These are phyloP conservation scores for Lumnitzera littorea DNA, from an alignment of 345 rosid species.

Conservation along the genomic window DNA sequence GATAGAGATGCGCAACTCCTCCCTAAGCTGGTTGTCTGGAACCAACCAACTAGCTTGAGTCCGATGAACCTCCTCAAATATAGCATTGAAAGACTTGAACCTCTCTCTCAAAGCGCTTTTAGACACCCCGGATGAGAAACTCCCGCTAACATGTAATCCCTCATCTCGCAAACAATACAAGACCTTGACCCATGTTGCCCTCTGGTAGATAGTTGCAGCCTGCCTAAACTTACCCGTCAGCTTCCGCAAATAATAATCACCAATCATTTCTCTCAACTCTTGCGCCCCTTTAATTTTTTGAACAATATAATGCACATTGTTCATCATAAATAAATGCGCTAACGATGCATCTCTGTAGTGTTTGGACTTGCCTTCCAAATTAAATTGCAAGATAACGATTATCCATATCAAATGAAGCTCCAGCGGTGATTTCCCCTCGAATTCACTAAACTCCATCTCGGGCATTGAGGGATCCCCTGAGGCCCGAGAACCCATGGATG, in stretches of 20 bases:
- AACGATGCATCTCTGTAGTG: slow-evolving; percentile 70
- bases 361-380: slow-evolving; percentile 76
- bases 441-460: slow-evolving; percentile 66
- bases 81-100: slow-evolving; percentile 81
- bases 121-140: slow-evolving; percentile 85
- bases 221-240: slow-evolving; percentile 68
- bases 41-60: slow-evolving; percentile 73
- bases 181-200: slow-evolving; percentile 81
- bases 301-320: slow-evolving; percentile 83
- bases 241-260: slow-evolving; percentile 72
- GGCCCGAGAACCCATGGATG: slow-evolving; percentile 63
- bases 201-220: slow-evolving; percentile 73
- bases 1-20: slow-evolving; percentile 84
- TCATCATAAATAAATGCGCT: slow-evolving; percentile 78
- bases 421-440: slow-evolving; percentile 62
- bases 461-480: slow-evolving; percentile 64
- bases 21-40: slow-evolving; percentile 78
- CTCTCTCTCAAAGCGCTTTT: slow-evolving; percentile 75
- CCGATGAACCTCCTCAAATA: slow-evolving; percentile 90
- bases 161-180: slow-evolving; percentile 80
- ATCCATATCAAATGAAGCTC: slow-evolving; percentile 89
- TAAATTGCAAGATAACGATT: slow-evolving; percentile 75
- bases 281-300: slow-evolving; percentile 80
- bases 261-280: slow-evolving; percentile 84
- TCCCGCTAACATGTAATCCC: slow-evolving; percentile 79